These are phyloP conservation scores for Neofusicoccum cordaticola DNA, from an alignment of 2,329 filamentous ascomycete species.

Conservation along the genomic window DNA sequence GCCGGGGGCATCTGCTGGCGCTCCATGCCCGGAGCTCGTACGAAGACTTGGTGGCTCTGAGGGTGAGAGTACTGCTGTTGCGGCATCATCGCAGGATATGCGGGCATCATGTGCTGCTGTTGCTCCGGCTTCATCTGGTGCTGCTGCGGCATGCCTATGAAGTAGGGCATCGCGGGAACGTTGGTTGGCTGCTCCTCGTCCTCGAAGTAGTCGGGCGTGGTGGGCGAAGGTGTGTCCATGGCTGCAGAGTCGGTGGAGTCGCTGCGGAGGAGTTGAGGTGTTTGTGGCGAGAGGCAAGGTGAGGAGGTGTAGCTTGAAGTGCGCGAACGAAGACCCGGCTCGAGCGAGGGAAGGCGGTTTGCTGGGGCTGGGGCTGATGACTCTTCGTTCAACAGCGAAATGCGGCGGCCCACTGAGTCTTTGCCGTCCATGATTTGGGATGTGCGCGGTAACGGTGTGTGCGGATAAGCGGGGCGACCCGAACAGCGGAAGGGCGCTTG, in stretches of 20 bases:
- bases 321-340: slow-evolving; percentile 35
- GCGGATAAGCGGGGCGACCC: slow-evolving; percentile 13
- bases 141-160: not conserved
- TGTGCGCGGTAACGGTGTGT: not conserved
- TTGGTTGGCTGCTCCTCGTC: slow-evolving; percentile 7
- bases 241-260: slow-evolving; percentile 45
- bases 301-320: slow-evolving; percentile 47
- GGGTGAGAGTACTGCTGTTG: slow-evolving; percentile 18
- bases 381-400: slow-evolving; percentile 51
- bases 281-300: slow-evolving; percentile 45
- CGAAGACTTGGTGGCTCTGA: slow-evolving; percentile 2
- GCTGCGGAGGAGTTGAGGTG: slow-evolving; percentile 46
- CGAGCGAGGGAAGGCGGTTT: slow-evolving; percentile 35
- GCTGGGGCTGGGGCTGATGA: slow-evolving; percentile 25
- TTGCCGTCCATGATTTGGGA: slow-evolving; percentile 47
- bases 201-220: slow-evolving; percentile 42
- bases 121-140: not conserved
- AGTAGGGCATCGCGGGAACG: slow-evolving; percentile 11
- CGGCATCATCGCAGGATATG: not conserved
- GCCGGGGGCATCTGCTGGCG: slow-evolving; percentile 43
- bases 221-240: slow-evolving; percentile 45
- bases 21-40: slow-evolving; percentile 26
- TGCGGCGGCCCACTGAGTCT: slow-evolving; percentile 49
- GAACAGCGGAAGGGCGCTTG: slow-evolving; percentile 1
- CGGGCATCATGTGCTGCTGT: not conserved